Evolutionary conservation across 2,329 filamentous ascomycete genomes (phyloP), one percentile per base, ranked within the genome.

Genomic region (Fusarium sp.): DNA sequence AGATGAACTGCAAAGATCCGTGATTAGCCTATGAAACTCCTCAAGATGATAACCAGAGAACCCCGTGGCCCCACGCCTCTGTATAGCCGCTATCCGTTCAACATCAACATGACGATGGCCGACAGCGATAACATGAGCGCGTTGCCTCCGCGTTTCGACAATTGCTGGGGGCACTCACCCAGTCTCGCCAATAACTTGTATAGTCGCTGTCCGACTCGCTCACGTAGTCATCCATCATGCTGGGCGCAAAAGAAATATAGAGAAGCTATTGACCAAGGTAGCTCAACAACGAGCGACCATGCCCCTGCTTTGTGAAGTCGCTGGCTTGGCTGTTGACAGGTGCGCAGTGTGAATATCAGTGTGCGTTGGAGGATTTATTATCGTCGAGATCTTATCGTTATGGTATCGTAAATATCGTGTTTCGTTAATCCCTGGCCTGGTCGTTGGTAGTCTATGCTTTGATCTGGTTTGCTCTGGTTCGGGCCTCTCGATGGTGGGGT

Each of bases 141-240:
- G 54, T 58, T 57, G 33, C 51, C 49, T 45, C 20, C 18, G 47
- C 24, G 62, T n/a, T 28, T 58, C 20, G 44, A 42, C 35, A 55
- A 39, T 47, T 62, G 45, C 42, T 28, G 39, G 33, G 38, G 51
- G 47, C 39, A 91, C 94, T 86, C 87, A 98, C 96, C 96, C 96
- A 99, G 85, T 99, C 96, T 83, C 96, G 89, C 96, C 96, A 99
- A 84, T 98, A 99, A 85, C 95, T 98, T 55, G 96, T 98, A 83
- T 98, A 99, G 86, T 99, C 96, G 84, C 95, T 98, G 82, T 99
- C 96, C 18, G 95, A 97, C 84, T 99, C 96, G 81, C 95, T 98
- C 76, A 94, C 95, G 84, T 96, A 98, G 85, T 98, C 96, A 82
- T 98, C 96, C 96, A 98, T 98, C 79, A 82, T 86, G 72, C 61